Conservation (phyloP, 2,329 filamentous ascomycete species). For the Thelonectria rubi region DNA sequence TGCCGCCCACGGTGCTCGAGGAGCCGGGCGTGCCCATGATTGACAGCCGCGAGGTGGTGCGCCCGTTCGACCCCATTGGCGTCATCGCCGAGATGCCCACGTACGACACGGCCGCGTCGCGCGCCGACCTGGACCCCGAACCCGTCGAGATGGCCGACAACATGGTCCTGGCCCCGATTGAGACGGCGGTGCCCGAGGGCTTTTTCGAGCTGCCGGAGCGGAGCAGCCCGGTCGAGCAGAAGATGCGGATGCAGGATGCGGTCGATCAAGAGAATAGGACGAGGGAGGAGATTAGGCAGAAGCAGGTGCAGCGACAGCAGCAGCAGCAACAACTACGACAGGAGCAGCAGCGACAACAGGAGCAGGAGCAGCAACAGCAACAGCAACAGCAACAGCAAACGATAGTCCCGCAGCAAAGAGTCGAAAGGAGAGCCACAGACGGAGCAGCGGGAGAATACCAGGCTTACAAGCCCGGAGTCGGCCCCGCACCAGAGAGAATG, state of each 20-base stretch:
- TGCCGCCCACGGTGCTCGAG: slow-evolving; percentile 36
- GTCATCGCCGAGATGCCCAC: slow-evolving; percentile 59
- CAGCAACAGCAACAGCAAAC: slow-evolving; percentile 17
- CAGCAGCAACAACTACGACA: slow-evolving; percentile 25
- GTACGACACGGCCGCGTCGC: slow-evolving; percentile 51
- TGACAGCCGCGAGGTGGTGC: slow-evolving; percentile 45
- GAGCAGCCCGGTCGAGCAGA: slow-evolving; percentile 43
- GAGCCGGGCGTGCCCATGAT: slow-evolving; percentile 45
- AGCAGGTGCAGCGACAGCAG: slow-evolving; percentile 25
- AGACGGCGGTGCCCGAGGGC: slow-evolving; percentile 40
- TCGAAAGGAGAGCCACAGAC: slow-evolving; percentile 21
- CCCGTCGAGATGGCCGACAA: slow-evolving; percentile 57
- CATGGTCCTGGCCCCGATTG: slow-evolving; percentile 48
- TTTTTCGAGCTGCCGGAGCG: slow-evolving; percentile 53
- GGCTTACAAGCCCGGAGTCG: slow-evolving; percentile 28
- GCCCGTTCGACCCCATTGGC: slow-evolving; percentile 52
- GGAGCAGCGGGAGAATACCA: slow-evolving; percentile 22
- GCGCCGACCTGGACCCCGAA: slow-evolving; percentile 54
- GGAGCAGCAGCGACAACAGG: neutral
- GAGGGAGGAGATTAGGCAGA: slow-evolving; percentile 15
- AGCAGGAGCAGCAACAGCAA: neutral
- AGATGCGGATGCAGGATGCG: slow-evolving; percentile 30
- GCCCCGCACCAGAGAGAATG: slow-evolving; percentile 4
- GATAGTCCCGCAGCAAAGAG: slow-evolving; percentile 25
- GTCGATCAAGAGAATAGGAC: slow-evolving; percentile 11